Evolutionary conservation across 2,329 filamentous ascomycete species (phyloP), one percentile per base, ranked within the genome.

Genomic region (Ophiosphaerella korrae): DNA sequence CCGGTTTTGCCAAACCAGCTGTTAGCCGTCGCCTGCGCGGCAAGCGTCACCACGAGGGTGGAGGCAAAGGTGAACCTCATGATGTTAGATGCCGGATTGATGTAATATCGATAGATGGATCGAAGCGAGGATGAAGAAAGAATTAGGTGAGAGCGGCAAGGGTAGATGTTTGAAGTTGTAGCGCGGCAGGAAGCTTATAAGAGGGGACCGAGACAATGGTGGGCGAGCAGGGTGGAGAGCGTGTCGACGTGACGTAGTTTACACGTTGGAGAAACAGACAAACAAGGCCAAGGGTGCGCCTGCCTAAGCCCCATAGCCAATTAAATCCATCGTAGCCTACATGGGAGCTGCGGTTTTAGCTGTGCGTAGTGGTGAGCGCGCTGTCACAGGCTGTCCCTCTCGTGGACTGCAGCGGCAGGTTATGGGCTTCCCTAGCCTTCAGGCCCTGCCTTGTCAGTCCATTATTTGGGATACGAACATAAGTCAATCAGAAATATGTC

Each of bases 1-100:
- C 92, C 88, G 70, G 90, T 81, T 76, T 91, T 94, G 71, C 84
- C 85, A 72, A 96, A 92, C 92, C 92, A 97, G 75, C 78, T 88
- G 78, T 87, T 92, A 59, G 87, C 90, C 57, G 84, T 86, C 56
- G 82, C 82, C 69, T 90, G 84, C 35, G 88, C 84, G 70, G 89
- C 88, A 51, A 96, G 78, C 66, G 85, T 84, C 70, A 90, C 80
- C 67, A 90, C 80, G 62, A 93, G 77, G 76, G 90, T 73, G 71
- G 86, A 83, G 55, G 83, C 80, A 70, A 90, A 76, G 58, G 81
- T 77, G 76, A 94, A 84, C 81, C 85, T 94, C 92, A 97, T 96
- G 57, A 57, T 85, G 66, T 39, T 29, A 24, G 50, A 51, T 61
- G 54, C 47, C 50, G 48, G 23, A 49, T 29, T 33, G 47, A 43